These are phyloP conservation scores for Saussurea involucrata DNA, from an alignment of 129 eudicot species.

Conservation along the genomic window DNA sequence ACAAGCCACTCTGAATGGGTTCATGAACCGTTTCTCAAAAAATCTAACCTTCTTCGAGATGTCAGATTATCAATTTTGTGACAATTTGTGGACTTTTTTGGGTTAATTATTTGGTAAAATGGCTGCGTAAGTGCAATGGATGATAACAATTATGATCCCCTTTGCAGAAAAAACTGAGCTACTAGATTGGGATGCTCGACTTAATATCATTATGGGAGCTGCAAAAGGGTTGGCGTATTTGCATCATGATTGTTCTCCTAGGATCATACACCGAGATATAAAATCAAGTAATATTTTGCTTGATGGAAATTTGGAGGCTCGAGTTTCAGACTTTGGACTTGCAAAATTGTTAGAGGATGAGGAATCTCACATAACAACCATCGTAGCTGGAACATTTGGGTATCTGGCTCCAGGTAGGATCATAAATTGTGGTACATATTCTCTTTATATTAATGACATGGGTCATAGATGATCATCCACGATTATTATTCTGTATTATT, in stretches of 20 bases:
- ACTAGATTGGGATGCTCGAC: slow-evolving; percentile 85
- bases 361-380: slow-evolving; percentile 98
- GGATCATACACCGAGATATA: slow-evolving; percentile 94
- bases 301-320: slow-evolving; percentile 95
- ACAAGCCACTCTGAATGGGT: not conserved
- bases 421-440: not conserved
- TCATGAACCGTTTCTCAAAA: not conserved
- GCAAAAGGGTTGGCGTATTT: slow-evolving; percentile 94
- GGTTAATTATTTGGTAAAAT: slow-evolving; percentile 5
- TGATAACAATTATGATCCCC: not conserved
- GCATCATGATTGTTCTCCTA: slow-evolving; percentile 99
- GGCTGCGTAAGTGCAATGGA: not conserved
- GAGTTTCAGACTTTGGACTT: slow-evolving; percentile 97
- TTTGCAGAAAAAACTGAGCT: slow-evolving; percentile 78
- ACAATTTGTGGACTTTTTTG: not conserved
- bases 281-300: slow-evolving; percentile 97
- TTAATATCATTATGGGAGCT: slow-evolving; percentile 89
- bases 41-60: not conserved
- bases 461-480: not conserved
- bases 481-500: not conserved
- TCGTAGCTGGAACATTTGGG: slow-evolving; percentile 99
- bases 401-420: slow-evolving; percentile 94
- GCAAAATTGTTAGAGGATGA: slow-evolving; percentile 95
- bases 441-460: not conserved
- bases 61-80: not conserved